Evolutionary conservation across 2,329 filamentous ascomycete genomes (phyloP).

Genomic region (Trichoderma brevicompactum): DNA sequence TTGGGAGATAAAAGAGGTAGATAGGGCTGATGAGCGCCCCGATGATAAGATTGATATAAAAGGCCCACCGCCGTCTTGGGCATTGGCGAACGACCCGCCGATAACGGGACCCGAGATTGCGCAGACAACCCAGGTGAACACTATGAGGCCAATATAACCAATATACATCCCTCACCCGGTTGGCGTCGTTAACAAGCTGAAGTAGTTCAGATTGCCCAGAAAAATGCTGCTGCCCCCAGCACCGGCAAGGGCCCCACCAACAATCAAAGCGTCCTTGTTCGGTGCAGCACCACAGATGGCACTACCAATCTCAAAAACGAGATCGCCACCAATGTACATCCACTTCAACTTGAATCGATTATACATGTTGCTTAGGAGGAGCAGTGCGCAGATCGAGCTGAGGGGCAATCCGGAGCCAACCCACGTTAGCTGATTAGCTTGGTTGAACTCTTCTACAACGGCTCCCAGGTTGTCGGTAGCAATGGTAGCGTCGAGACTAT

Average conservation of each 20-base stretch:
- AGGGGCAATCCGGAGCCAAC: slow-evolving; percentile 46
- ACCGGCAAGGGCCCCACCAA: slow-evolving; percentile 49
- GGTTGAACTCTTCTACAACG: slow-evolving; percentile 45
- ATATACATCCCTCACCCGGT: slow-evolving; percentile 35
- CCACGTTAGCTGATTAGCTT: slow-evolving; percentile 48
- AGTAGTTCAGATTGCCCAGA: slow-evolving; percentile 32
- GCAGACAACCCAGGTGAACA: slow-evolving; percentile 26
- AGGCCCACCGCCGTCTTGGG: slow-evolving; percentile 30
- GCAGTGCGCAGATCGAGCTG: slow-evolving; percentile 45
- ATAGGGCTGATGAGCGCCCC: not conserved
- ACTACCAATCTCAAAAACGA: slow-evolving; percentile 38
- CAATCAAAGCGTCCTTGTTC: slow-evolving; percentile 52
- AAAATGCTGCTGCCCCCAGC: slow-evolving; percentile 49
- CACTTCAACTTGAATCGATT: slow-evolving; percentile 51
- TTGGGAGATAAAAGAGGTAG: not conserved
- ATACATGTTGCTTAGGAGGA: slow-evolving; percentile 45
- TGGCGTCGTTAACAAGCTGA: slow-evolving; percentile 34
- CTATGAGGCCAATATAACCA: slow-evolving; percentile 33
- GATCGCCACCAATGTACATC: slow-evolving; percentile 37
- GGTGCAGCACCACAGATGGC: slow-evolving; percentile 49
- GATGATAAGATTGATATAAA: slow-evolving; percentile 59
- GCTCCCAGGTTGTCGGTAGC: slow-evolving; percentile 52
- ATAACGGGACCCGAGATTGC: slow-evolving; percentile 48
- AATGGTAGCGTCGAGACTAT: slow-evolving; percentile 50
- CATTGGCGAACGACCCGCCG: slow-evolving; percentile 45